Evolutionary conservation across 1,139 yeast genomes (phyloP), one percentile per base, ranked within the genome.

Genomic region (Hemisphaericaspora subhashii): DNA sequence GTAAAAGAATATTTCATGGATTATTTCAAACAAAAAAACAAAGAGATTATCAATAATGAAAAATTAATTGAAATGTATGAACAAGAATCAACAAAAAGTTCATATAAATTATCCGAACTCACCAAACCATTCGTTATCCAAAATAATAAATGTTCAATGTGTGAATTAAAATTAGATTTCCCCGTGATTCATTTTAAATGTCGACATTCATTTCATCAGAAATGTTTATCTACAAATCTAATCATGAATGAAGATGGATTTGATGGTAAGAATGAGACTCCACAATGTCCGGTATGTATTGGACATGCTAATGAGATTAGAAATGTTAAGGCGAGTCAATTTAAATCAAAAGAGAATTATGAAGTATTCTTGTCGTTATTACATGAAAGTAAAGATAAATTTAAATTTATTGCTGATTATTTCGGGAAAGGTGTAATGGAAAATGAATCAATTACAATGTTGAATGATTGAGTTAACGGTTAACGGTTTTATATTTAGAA

Each of bases 361-460:
- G 90, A 83, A 22, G 55, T 83, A 39, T 84, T 92, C 52, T 70
- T 77, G 40, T 66, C 73, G 33, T 74, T 83, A 1, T 62, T 90
- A 43, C 66, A 70, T 15, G 83, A 78, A 16, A 69, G 81, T 27
- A 76, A 70, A 6, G 89, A 84, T 47, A 74, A 86, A 52, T 84
- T 89, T 57, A 84, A 81, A 53, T 83, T 83, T 3, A 75, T 90
- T 40, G 74, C 86, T 39, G 95, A 87, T 41, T 89, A 84, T 57
- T 74, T 89, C 37, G 96, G 96, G 3, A 77, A 87, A 44, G 98
- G 98, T 1, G 90, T 86, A 0, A 76, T 88, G 81, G 89, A 81
- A 50, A 58, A 61, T 38, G 68, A 64, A 21, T 58, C 48, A 4
- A 30, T 41, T 6, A 38, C 38, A 3, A 31, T 38, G 24, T 18